Evolutionary conservation across 2,329 filamentous ascomycete genomes (phyloP).

Genomic region (Cladorrhinum sp.): DNA sequence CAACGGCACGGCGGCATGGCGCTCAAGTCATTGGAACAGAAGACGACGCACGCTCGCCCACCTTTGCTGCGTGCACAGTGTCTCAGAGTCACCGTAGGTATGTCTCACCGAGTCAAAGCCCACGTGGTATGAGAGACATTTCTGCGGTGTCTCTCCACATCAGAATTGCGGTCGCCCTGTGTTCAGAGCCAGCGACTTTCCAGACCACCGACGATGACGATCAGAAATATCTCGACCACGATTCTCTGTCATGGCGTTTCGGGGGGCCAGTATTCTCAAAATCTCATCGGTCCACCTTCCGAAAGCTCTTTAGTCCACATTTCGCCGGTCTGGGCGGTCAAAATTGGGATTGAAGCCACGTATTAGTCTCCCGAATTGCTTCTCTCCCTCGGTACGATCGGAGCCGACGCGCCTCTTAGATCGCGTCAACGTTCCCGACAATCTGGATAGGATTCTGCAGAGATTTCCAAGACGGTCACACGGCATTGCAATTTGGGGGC

Average conservation of each 20-base stretch:
- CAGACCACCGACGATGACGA: neutral
- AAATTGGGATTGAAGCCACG: too few relatives aligned
- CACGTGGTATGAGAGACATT: neutral
- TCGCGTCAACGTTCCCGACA: neutral
- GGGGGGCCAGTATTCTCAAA: neutral
- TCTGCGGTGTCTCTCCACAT: too few relatives aligned
- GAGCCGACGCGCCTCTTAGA: neutral
- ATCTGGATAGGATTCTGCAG: neutral
- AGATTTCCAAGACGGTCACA: neutral
- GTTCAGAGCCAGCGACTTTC: too few relatives aligned
- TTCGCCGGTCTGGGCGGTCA: neutral
- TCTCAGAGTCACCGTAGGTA: neutral
- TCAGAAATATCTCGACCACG: neutral
- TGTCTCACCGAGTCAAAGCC: neutral
- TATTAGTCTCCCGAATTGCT: too few relatives aligned
- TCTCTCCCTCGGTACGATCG: neutral
- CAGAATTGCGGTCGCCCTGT: too few relatives aligned
- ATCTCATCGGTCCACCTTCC: neutral
- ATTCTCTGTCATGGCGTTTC: neutral
- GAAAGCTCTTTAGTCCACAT: neutral
- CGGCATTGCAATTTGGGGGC: neutral
- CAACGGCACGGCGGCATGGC: neutral
- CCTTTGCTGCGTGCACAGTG: neutral
- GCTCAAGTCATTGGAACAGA: neutral
- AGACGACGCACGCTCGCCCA: neutral